Evolutionary conservation across 2,329 filamentous ascomycete genomes (phyloP).

Genomic region (Alternaria infectoria): DNA sequence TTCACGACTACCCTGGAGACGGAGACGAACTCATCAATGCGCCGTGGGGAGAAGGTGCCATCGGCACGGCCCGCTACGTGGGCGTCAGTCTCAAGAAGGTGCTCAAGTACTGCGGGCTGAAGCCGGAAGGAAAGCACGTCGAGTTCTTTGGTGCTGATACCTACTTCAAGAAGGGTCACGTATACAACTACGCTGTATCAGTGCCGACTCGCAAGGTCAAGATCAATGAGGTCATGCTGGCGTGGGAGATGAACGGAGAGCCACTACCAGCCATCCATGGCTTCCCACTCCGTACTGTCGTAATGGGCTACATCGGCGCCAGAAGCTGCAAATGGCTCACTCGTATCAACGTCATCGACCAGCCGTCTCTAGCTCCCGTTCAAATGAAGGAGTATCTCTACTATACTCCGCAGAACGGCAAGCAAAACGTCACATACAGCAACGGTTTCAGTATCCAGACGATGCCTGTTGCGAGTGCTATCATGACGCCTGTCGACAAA

Average conservation of each 20-base stretch:
- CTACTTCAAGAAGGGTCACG: slow-evolving; percentile 72
- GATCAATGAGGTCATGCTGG: slow-evolving; percentile 69
- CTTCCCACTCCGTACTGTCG: slow-evolving; percentile 66
- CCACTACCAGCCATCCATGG: slow-evolving; percentile 70
- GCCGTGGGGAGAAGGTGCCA: slow-evolving; percentile 62
- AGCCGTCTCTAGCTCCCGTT: slow-evolving; percentile 65
- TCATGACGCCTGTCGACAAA: slow-evolving; percentile 68
- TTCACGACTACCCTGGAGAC: slow-evolving; percentile 68
- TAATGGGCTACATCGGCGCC: slow-evolving; percentile 72
- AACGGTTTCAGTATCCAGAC: slow-evolving; percentile 73
- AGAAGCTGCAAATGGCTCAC: slow-evolving; percentile 69
- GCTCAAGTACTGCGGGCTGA: slow-evolving; percentile 71
- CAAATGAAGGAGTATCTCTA: slow-evolving; percentile 72
- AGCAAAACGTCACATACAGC: slow-evolving; percentile 66
- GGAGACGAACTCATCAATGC: slow-evolving; percentile 64
- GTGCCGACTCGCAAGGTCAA: slow-evolving; percentile 73
- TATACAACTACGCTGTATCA: slow-evolving; percentile 71
- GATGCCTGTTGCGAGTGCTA: slow-evolving; percentile 72
- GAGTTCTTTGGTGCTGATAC: slow-evolving; percentile 75
- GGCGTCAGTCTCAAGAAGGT: slow-evolving; percentile 72
- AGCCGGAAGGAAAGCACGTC: slow-evolving; percentile 63
- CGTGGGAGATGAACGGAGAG: slow-evolving; percentile 75
- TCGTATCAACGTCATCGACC: slow-evolving; percentile 65
- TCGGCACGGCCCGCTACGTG: slow-evolving; percentile 68
- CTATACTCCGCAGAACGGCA: slow-evolving; percentile 71